These are phyloP conservation scores for Catunica adiposa DNA, from an alignment of 2,329 filamentous ascomycete species.

Conservation along the genomic window DNA sequence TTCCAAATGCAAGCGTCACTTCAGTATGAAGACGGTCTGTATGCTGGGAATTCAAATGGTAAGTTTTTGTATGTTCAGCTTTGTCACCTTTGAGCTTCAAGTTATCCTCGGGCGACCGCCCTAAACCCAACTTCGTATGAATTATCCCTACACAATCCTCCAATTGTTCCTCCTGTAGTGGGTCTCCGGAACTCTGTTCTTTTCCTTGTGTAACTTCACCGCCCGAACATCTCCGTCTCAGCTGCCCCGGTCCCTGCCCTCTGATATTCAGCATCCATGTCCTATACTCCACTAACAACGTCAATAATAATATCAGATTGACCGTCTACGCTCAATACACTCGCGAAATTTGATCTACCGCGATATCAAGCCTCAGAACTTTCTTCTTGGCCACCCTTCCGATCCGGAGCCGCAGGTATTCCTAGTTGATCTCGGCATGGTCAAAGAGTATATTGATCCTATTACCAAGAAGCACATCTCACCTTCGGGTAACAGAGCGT, in stretches of 20 bases:
- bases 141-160: neutral
- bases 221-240: neutral
- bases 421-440: conserved; percentile 12
- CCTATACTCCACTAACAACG: neutral
- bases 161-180: neutral
- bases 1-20: conserved; percentile 10
- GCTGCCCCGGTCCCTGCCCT: neutral
- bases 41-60: conserved; percentile 14
- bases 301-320: neutral
- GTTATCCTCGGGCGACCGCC: too few species aligned
- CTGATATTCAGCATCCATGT: neutral
- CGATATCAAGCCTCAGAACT: conserved; percentile 81
- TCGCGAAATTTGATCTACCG: conserved; percentile 62
- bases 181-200: neutral
- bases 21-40: conserved; percentile 9
- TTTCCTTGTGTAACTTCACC: neutral
- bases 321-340: conserved; percentile 11
- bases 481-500: conserved; percentile 4
- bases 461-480: conserved; percentile 9
- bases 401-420: conserved; percentile 6
- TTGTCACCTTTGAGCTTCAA: too few species aligned
- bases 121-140: neutral
- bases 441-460: conserved; percentile 11
- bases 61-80: neutral
- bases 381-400: conserved; percentile 37